A percentile compares a stretch with the other conserved stretches of the same genome.
phyloP scores from a whole-genome alignment of 257 asterid species.

The Pogostemon cablin region DNA sequence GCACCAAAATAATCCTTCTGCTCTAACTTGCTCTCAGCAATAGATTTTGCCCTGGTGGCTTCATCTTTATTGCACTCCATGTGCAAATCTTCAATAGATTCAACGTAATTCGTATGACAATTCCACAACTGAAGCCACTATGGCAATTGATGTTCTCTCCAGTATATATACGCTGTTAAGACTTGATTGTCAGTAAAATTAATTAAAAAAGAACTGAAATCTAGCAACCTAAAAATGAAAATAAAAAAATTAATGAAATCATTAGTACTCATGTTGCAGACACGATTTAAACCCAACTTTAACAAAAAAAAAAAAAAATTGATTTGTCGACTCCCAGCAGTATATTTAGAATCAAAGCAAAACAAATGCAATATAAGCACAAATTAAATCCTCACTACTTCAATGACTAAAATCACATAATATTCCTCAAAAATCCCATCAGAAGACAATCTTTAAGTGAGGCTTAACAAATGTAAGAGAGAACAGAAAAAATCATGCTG shows the following conservation, averaged over 20 bases:
- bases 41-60: conserved; percentile 67
- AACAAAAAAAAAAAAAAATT: not conserved
- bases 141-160: conserved; percentile 20
- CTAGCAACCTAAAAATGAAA: not conserved
- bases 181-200: conserved; percentile 1
- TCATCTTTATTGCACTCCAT: conserved; percentile 96
- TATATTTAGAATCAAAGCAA: conserved; percentile 1
- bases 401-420: not conserved
- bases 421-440: not conserved
- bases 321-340: not conserved
- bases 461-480: not conserved
- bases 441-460: not conserved
- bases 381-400: not conserved
- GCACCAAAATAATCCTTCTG: conserved; percentile 62
- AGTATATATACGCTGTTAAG: conserved; percentile 21
- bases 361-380: conserved; percentile 3
- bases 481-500: not conserved
- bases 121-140: conserved; percentile 16
- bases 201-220: not conserved
- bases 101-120: conserved; percentile 26
- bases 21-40: conserved; percentile 68
- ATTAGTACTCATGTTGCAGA: not conserved
- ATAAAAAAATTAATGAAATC: not conserved
- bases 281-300: not conserved
- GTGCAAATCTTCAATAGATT: not conserved